Evolutionary conservation across 1,139 yeast species (phyloP), one percentile per base, ranked within the genome.

Genomic region (Starmera stellimalicola): DNA sequence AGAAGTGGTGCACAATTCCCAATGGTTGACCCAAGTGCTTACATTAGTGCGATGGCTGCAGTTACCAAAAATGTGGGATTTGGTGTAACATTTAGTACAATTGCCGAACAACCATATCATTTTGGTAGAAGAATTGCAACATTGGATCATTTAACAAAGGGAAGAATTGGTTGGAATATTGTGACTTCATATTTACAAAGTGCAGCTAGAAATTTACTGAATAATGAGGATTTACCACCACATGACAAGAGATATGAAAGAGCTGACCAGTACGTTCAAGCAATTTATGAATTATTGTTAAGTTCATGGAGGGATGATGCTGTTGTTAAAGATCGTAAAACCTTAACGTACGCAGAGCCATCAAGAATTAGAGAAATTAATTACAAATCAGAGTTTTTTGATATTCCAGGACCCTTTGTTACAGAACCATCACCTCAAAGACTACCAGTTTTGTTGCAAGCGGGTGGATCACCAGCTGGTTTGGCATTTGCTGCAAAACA

Each of bases 251-350:
- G 64, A 34, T 59, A 59, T 36, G 50, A 37, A 9, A 50, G 55
- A 33, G 65, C 68, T 3, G 58, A 57, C 31, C 67, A 62, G 36
- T 62, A 56, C 37, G 40, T 60, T 26, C 54, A 60, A 33, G 61
- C 62, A 5, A 54, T 60, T 8, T 58, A 59, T 36, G 57, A 60
- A 33, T 44, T 62, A 23, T 53, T 62, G 22, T 43, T 62, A 28
- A 57, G 64, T 7, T 58, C 66, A 2, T 62, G 66, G 68, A 54
- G 60, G 33, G 68, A 62, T 38, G 67, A 60, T 38, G 65, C 65
- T 9, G 55, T 61, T 27, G 53, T 51, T 24, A 36, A 49, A 26
- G 57, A 57, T 34, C 41, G 38, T 17, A 43, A 53, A 30, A 47
- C 40, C 18, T 59, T 63, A 3, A 42, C 58, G 4, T 62, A 51